Evolutionary conservation across 345 rosid species (phyloP), one percentile per base, ranked within the genome.

Genomic region (Bruguiera gymnorhiza): DNA sequence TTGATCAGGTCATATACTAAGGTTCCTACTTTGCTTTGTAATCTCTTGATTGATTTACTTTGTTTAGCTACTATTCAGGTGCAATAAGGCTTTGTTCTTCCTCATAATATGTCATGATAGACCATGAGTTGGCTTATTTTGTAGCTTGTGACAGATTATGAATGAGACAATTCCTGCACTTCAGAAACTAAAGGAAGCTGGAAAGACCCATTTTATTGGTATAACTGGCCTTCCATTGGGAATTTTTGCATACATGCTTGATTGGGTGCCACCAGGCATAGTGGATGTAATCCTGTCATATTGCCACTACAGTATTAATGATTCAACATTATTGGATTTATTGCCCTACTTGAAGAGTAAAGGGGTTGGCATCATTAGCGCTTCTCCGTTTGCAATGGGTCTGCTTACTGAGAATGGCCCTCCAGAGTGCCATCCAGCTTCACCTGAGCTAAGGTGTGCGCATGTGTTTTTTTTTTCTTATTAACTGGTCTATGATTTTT

Each of bases 351-450:
- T 90, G 85, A 86, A 87, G 82, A 80, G 81, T 78, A 92, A 95
- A 82, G 94, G 88, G 60, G 86, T 92, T 0, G 97, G 97, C 24
- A 82, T 90, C 66, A 92, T 92, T 55, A 87, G 81, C 71, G 98
- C 99, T 63, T 84, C 98, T 20, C 99, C 98, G 2, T 87, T 95
- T 59, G 76, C 98, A 23, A 92, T 92, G 99, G 94, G 94, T 68
- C 92, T 92, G 18, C 91, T 90, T 21, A 92, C 97, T 0, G 96
- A 88, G 65, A 83, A 78, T 64, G 99, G 99, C 63, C 92, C 94
- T 29, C 99, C 99, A 20, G 97, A 88, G 63, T 92, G 99, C 96
- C 99, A 95, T 73, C 99, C 99, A 20, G 97, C 97, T 65, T 79
- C 97, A 15, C 78, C 85, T 34, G 96, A 95, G 68, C 81, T 95